Evolutionary conservation across 805 yeast genomes (phyloP).

Genomic region (Candida sanyiensis): DNA sequence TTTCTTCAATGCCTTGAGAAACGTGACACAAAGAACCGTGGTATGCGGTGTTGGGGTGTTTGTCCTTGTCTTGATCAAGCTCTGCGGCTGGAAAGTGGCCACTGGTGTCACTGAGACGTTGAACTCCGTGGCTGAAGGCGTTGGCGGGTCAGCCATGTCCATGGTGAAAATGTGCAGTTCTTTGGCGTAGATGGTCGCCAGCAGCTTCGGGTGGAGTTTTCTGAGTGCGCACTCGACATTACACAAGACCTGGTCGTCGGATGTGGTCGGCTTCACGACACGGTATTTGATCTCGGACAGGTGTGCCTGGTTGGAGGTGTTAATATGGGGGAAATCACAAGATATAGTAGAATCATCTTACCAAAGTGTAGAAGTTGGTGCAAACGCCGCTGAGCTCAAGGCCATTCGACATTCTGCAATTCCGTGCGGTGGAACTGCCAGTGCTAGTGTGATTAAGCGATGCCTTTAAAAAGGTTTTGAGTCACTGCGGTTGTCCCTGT

Average conservation of each 20-base stretch:
- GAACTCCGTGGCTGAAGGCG: conserved; percentile 26
- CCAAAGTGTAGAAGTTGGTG: conserved; percentile 22
- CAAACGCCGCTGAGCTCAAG: conserved; percentile 16
- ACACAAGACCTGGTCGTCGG: conserved; percentile 36
- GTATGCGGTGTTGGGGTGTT: conserved; percentile 28
- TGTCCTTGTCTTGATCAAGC: conserved; percentile 12
- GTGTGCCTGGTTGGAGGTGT: conserved; percentile 4
- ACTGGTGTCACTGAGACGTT: conserved; percentile 13
- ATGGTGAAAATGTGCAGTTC: conserved; percentile 42
- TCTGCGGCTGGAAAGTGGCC: conserved; percentile 17
- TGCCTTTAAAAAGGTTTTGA: background rate
- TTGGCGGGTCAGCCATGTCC: conserved; percentile 29
- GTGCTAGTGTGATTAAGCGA: background rate
- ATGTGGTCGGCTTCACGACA: conserved; percentile 11
- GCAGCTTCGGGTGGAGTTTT: conserved; percentile 29
- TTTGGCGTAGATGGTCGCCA: conserved; percentile 35
- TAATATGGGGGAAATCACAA: background rate
- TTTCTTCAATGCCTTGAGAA: conserved; percentile 44
- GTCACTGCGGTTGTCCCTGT: too few relatives aligned
- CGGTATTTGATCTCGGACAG: conserved; percentile 18
- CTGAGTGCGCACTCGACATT: conserved; percentile 37
- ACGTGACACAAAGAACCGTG: conserved; percentile 36
- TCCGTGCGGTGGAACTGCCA: too few relatives aligned
- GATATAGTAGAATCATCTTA: conserved; percentile 10
- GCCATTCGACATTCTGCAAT: conserved; percentile 3